Evolutionary conservation across 257 asterid genomes (phyloP).

Genomic region (Capsicum pubescens): DNA sequence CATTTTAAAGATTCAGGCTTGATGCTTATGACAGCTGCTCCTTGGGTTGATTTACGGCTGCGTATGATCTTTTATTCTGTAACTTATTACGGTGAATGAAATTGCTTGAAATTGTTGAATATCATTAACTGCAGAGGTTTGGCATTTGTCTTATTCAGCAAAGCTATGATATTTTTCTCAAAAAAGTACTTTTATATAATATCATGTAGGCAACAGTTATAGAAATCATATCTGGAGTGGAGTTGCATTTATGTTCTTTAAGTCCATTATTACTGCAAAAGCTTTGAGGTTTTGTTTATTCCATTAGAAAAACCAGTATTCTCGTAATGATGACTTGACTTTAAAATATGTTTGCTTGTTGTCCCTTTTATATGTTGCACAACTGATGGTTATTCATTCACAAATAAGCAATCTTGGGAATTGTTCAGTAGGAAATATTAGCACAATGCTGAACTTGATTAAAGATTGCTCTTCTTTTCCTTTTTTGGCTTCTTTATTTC

Average conservation of each 20-base stretch:
- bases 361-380: neutral
- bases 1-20: neutral
- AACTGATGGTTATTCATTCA: neutral
- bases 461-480: neutral
- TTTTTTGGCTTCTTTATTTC: neutral
- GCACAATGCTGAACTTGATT: slow-evolving; percentile 26
- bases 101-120: neutral
- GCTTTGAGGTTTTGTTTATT: neutral
- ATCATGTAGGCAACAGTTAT: neutral
- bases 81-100: neutral
- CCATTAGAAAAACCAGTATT: neutral
- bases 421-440: neutral
- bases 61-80: neutral
- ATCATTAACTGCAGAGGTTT: neutral
- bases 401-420: neutral
- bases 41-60: neutral
- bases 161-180: neutral
- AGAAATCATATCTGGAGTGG: neutral
- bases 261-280: slow-evolving; percentile 1
- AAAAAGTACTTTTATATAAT: neutral
- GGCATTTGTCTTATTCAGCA: neutral
- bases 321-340: neutral
- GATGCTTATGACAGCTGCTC: slow-evolving; percentile 1
- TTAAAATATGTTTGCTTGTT: neutral
- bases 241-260: neutral